A percentile compares a stretch with the other conserved stretches of the same genome.
Conservation (phyloP, 2,329 filamentous ascomycete genomes). For the Niveomyces coronatus region DNA sequence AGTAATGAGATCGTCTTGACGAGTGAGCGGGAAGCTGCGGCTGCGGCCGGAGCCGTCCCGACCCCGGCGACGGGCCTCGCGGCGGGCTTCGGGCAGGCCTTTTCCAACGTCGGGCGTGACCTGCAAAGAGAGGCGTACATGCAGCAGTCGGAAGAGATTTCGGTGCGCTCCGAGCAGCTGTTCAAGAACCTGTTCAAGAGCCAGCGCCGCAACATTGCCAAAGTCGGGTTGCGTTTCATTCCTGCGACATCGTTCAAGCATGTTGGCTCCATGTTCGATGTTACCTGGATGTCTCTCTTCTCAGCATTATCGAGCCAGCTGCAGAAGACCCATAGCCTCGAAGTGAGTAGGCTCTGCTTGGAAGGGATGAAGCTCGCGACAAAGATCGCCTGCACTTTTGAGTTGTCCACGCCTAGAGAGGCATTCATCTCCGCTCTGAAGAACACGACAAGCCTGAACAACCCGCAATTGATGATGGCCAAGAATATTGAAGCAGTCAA, state of each 20-base stretch:
- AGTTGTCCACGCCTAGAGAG: constrained; percentile 83
- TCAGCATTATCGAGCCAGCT: constrained; percentile 88
- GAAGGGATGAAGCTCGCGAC: constrained; percentile 94
- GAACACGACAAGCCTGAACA: constrained; percentile 92
- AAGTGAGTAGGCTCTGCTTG: constrained; percentile 84
- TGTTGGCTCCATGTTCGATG: constrained; percentile 96
- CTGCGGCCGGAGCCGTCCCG: constrained; percentile 57
- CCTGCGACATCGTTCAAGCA: constrained; percentile 90
- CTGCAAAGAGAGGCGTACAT: constrained; percentile 86
- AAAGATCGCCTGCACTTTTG: constrained; percentile 85
- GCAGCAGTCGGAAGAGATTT: constrained; percentile 91
- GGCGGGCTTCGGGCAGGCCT: constrained; percentile 74
- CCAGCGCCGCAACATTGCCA: constrained; percentile 69
- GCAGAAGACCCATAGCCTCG: constrained; percentile 85
- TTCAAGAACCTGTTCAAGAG: constrained; percentile 90
- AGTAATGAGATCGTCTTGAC: constrained; percentile 89
- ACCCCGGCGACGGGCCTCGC: constrained; percentile 60
- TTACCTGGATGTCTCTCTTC: constrained; percentile 98
- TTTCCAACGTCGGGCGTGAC: constrained; percentile 87
- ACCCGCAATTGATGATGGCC: constrained; percentile 85
- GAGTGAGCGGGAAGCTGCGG: constrained; percentile 83
- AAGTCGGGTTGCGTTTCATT: constrained; percentile 66
- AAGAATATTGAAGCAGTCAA: constrained; percentile 96
- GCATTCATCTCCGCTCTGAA: constrained; percentile 90
- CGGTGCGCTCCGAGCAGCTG: constrained; percentile 62